Percentiles rank a stretch among this genome's conserved stretches.
These are phyloP conservation scores for Leucocoprinus sp. DNA, from an alignment of 768 basidiomycete species.

Conservation along the genomic window DNA sequence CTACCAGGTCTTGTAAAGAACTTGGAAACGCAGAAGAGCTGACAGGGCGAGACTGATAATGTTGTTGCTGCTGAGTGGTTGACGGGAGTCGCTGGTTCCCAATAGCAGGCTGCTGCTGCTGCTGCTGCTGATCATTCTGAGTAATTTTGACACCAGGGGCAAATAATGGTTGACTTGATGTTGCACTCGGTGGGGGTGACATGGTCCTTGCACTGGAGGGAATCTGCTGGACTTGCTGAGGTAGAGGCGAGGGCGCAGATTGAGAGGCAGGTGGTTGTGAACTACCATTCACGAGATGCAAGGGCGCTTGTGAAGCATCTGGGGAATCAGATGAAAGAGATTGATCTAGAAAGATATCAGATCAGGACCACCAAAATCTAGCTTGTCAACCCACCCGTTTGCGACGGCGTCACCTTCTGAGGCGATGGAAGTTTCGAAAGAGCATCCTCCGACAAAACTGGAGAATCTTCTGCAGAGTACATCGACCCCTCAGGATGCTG, in stretches of 20 bases:
- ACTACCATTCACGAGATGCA: conserved; percentile 11
- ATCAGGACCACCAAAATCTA: conserved; percentile 13
- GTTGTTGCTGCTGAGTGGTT: conserved; percentile 34
- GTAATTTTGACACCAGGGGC: conserved; percentile 63
- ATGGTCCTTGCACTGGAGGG: conserved; percentile 17
- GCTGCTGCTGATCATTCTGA: conserved; percentile 32
- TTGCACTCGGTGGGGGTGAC: conserved; percentile 30
- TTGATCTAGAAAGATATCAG: conserved; percentile 23
- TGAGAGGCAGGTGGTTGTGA: conserved; percentile 21
- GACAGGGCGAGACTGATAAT: conserved; percentile 13
- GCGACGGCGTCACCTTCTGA: conserved; percentile 29
- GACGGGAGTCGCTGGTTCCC: conserved; percentile 49
- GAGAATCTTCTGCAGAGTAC: conserved; percentile 66
- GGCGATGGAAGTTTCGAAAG: conserved; percentile 49
- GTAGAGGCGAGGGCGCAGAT: conserved; percentile 30
- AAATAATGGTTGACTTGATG: conserved; percentile 50
- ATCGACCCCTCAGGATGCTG: conserved; percentile 63
- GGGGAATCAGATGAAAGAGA: not conserved
- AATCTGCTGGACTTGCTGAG: conserved; percentile 34
- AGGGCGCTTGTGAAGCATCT: not conserved
- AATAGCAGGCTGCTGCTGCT: conserved; percentile 19
- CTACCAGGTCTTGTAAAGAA: conserved; percentile 85
- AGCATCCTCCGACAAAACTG: conserved; percentile 62
- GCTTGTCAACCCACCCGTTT: conserved; percentile 40
- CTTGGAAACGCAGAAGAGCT: conserved; percentile 59